phyloP scores from a whole-genome alignment of 805 yeast genomes.

The Suhomyces sp. region DNA sequence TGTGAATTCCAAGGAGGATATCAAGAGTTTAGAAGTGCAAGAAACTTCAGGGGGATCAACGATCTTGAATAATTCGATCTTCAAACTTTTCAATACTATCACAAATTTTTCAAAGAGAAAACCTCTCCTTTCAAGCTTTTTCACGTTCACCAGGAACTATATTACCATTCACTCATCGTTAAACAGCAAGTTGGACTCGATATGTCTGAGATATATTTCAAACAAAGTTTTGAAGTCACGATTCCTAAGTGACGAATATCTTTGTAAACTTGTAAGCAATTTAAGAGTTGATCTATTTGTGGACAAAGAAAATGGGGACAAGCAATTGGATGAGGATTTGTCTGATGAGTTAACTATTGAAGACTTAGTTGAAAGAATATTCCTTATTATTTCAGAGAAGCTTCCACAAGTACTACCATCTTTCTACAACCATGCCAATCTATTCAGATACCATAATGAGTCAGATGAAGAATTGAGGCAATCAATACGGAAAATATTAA shows the following conservation, averaged over 20 bases:
- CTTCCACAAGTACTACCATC: conserved; percentile 3
- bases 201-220: conserved; percentile 8
- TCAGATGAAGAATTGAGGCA: conserved; percentile 10
- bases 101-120: conserved; percentile 17
- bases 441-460: conserved; percentile 7
- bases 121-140: conserved; percentile 15
- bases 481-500: conserved; percentile 10
- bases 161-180: conserved; percentile 3
- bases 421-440: background rate
- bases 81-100: conserved; percentile 18
- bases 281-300: conserved; percentile 15
- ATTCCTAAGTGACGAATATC: conserved; percentile 7
- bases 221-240: conserved; percentile 7
- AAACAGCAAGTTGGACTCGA: conserved; percentile 3
- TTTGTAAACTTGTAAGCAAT: conserved; percentile 11
- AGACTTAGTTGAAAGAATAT: conserved; percentile 15
- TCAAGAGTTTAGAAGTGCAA: background rate
- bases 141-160: conserved; percentile 6
- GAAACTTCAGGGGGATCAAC: background rate
- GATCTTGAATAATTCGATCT: conserved; percentile 16
- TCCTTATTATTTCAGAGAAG: conserved; percentile 7
- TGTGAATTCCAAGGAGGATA: background rate
- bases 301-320: conserved; percentile 2
- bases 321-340: conserved; percentile 1
- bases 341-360: background rate